Percentiles rank a stretch among this genome's conserved stretches.
These are phyloP conservation scores for Boletus sp. DNA, from an alignment of 1,284 basidiomycete genomes.

Conservation along the genomic window DNA sequence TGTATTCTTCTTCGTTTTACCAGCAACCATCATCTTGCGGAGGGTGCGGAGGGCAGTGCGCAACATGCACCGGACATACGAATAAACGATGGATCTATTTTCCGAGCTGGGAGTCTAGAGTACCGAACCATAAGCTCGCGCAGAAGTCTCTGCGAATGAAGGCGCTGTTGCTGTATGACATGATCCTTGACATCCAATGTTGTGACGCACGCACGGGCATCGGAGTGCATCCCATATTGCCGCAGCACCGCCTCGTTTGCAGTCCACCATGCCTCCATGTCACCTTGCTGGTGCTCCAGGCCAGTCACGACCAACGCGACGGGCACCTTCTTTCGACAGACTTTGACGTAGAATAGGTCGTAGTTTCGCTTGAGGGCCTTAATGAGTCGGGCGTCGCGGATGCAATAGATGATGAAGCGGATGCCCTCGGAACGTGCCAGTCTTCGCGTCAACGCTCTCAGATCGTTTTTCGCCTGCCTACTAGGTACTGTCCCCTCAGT, in stretches of 20 bases:
- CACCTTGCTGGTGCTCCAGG: neutral
- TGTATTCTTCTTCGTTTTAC: neutral
- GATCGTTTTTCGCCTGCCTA: constrained; percentile 3
- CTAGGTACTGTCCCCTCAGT: constrained; percentile 11
- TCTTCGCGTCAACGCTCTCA: neutral
- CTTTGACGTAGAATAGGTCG: constrained; percentile 11
- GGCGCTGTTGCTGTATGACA: neutral
- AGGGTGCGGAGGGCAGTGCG: neutral
- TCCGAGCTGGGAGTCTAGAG: neutral
- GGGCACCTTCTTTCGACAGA: constrained; percentile 14
- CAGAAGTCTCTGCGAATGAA: neutral
- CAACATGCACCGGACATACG: neutral
- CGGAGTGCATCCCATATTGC: neutral
- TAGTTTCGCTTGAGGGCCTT: constrained; percentile 19
- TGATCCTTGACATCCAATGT: neutral
- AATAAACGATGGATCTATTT: neutral
- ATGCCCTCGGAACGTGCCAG: constrained; percentile 21
- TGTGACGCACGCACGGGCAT: constrained; percentile 2
- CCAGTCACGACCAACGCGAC: constrained; percentile 15
- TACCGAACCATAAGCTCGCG: neutral
- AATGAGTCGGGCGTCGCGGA: constrained; percentile 23
- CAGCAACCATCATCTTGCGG: neutral
- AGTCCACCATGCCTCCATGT: neutral
- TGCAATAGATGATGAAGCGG: constrained; percentile 34
- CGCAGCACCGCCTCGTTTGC: neutral